These are phyloP conservation scores for Yamadazyma sp. DNA, from an alignment of 1,139 yeast genomes.

Conservation along the genomic window DNA sequence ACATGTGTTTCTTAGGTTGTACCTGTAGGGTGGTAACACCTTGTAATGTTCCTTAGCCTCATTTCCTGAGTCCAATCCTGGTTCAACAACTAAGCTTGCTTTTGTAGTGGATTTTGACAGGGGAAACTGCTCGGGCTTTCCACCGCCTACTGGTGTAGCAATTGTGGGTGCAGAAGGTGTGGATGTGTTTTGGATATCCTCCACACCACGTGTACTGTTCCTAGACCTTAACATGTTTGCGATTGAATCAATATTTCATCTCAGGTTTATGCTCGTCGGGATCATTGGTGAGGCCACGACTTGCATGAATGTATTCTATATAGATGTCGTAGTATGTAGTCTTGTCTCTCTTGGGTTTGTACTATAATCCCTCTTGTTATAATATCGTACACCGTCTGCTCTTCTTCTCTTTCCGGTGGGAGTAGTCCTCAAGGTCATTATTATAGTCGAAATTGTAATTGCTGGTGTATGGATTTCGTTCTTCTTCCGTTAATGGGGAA, in stretches of 20 bases:
- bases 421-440: slow-evolving; percentile 46
- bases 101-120: neutral
- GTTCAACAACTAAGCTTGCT: neutral
- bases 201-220: neutral
- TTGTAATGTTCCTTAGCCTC: slow-evolving; percentile 66
- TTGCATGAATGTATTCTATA: neutral
- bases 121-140: neutral
- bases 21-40: slow-evolving; percentile 61
- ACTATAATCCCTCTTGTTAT: too few species aligned
- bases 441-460: slow-evolving; percentile 29
- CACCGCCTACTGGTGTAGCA: neutral
- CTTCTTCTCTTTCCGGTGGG: slow-evolving; percentile 32
- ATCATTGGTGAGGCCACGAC: neutral
- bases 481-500: slow-evolving; percentile 41
- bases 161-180: neutral
- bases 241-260: neutral
- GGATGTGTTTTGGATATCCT: neutral
- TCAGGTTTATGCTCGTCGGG: too few species aligned
- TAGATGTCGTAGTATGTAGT: too few species aligned
- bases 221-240: neutral
- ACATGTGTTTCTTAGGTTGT: slow-evolving; percentile 51
- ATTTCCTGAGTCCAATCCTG: slow-evolving; percentile 65
- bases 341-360: too few species aligned
- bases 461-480: slow-evolving; percentile 26
- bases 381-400: slow-evolving; percentile 34